phyloP scores from a whole-genome alignment of 441 rosid genomes.

The Populus hybrid region DNA sequence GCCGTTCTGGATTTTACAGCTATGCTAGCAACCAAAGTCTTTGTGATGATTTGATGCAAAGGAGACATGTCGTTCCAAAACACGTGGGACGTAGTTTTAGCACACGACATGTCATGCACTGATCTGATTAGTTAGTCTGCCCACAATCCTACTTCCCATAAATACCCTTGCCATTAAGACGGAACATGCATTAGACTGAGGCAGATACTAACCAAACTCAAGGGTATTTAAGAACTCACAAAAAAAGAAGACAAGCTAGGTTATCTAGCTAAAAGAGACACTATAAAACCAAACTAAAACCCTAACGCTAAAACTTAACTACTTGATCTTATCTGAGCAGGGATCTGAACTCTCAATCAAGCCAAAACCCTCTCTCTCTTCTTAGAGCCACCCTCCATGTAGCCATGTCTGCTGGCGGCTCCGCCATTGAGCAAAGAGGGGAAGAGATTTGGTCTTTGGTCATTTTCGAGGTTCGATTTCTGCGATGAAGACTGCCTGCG shows the following conservation, averaged over 20 bases:
- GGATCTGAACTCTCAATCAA: constrained; percentile 10
- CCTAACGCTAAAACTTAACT: not conserved
- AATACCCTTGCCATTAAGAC: not conserved
- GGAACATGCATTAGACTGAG: not conserved
- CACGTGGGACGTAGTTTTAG: too few species aligned
- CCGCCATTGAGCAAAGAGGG: not conserved
- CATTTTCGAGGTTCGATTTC: constrained; percentile 26
- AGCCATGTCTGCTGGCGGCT: constrained; percentile 38
- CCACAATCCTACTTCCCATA: not conserved
- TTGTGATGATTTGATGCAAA: too few species aligned
- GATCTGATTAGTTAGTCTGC: too few species aligned
- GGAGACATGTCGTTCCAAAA: too few species aligned
- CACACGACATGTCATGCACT: too few species aligned
- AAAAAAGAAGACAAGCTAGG: not conserved
- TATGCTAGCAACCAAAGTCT: too few species aligned
- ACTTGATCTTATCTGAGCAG: constrained; percentile 82
- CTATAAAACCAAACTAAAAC: constrained; percentile 12
- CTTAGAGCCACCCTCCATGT: constrained; percentile 32
- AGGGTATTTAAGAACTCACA: constrained; percentile 10
- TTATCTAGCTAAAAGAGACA: too few species aligned
- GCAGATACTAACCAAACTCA: not conserved
- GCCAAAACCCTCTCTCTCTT: not conserved
- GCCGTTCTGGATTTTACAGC: too few species aligned
- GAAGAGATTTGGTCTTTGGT: constrained; percentile 16
- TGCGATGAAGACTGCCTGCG: constrained; percentile 69